These are phyloP conservation scores for Trypanosoma conorhini DNA, from an alignment of 208 protist species.

Conservation along the genomic window DNA sequence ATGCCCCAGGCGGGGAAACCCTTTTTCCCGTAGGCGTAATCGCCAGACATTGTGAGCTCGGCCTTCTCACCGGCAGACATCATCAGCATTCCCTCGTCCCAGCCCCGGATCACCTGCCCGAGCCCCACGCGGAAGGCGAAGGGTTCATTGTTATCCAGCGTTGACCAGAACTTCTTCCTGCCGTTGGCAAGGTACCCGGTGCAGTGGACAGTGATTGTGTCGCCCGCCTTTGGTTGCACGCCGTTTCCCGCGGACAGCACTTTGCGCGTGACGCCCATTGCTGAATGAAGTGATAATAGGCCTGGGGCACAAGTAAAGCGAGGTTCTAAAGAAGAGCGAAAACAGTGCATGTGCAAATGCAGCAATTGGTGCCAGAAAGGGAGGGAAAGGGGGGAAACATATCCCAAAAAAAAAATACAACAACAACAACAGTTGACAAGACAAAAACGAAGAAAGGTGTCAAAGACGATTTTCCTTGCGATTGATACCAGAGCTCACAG, in stretches of 20 bases:
- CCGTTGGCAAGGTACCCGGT: conserved; percentile 87
- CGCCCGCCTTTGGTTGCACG: conserved; percentile 49
- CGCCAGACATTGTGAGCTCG: conserved; percentile 75
- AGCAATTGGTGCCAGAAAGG: neutral
- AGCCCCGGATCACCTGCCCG: conserved; percentile 95
- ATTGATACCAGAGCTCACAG: neutral
- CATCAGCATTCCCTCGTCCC: conserved; percentile 94
- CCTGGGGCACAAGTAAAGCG: neutral
- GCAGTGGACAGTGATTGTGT: conserved; percentile 88
- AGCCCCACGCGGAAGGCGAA: conserved; percentile 92
- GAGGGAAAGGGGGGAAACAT: conserved; percentile 21
- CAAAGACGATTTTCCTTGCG: neutral
- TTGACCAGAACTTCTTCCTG: conserved; percentile 91
- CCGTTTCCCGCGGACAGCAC: conserved; percentile 72
- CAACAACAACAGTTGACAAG: neutral
- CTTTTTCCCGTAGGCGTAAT: conserved; percentile 84
- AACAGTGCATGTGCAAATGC: neutral
- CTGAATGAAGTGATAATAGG: neutral
- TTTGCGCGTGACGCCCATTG: conserved; percentile 75
- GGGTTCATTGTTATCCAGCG: conserved; percentile 75
- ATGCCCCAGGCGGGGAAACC: conserved; percentile 93
- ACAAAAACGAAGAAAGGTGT: neutral
- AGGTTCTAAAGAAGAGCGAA: neutral
- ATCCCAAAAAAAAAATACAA: conserved; percentile 11
- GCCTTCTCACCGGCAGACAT: conserved; percentile 84